These are phyloP conservation scores for Pichia cephalocereana DNA, from an alignment of 805 yeast genomes.

Conservation along the genomic window DNA sequence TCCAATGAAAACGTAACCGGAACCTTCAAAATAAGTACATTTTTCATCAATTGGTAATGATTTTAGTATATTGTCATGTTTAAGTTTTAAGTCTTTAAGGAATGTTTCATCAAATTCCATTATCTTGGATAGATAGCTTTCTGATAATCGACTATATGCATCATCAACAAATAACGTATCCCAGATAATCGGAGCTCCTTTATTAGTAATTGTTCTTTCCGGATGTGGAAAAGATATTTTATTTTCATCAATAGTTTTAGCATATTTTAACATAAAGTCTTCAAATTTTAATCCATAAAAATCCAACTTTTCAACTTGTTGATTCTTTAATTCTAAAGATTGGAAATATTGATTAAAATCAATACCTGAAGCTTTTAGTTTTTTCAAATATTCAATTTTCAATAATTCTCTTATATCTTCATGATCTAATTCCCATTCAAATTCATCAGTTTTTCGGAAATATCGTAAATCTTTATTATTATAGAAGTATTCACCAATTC, in stretches of 20 bases:
- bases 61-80: conserved; percentile 38
- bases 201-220: conserved; percentile 10
- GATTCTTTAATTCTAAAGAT: background rate
- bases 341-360: conserved; percentile 4
- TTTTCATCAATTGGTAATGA: conserved; percentile 34
- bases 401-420: conserved; percentile 6
- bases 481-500: background rate
- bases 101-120: conserved; percentile 31
- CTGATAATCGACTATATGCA: conserved; percentile 9
- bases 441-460: background rate
- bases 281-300: background rate
- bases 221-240: conserved; percentile 11
- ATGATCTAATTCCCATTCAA: background rate
- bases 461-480: background rate
- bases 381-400: conserved; percentile 8
- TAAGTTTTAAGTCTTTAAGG: conserved; percentile 32
- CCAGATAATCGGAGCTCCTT: conserved; percentile 20
- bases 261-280: background rate
- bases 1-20: conserved; percentile 33
- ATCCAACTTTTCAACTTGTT: background rate
- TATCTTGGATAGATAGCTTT: conserved; percentile 1
- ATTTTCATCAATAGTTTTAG: conserved; percentile 7
- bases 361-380: conserved; percentile 3
- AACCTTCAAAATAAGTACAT: conserved; percentile 18
- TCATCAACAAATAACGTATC: conserved; percentile 13